Evolutionary conservation across 2,329 filamentous ascomycete species (phyloP), one percentile per base, ranked within the genome.

Genomic region (Xenosphaeropsis pyriputrescens): DNA sequence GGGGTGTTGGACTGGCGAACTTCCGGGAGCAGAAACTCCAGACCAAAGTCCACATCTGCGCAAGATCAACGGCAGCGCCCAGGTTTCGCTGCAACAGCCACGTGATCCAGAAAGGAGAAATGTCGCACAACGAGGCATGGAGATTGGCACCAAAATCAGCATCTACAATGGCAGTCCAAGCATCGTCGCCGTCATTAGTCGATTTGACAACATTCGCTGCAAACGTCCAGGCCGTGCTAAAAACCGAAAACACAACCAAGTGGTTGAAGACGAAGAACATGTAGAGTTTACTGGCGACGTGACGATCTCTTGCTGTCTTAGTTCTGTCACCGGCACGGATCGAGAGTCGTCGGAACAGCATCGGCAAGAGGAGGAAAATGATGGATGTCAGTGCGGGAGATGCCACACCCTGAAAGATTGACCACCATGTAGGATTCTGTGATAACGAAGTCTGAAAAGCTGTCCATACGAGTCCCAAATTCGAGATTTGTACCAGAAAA

Each of bases 261-360:
- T 96, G 96, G 70, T 98, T 98, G 67, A 98, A 86, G 37, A 95
- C 74, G 59, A 98, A 98, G 63, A 98, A 98, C 14, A 83, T 72
- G 60, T 93, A 98, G 2, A 98, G 70, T 58, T 93, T 93, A 44
- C 75, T 78, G 41, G 91, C 70, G 37, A 98, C 91, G 57, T 96
- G 89, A 19, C 85, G 72, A 56, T 98, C 91, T 39, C 91, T 76
- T 18, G 85, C 84, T 0, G 85, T 93, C 61, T 96, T 98, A 35
- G 85, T 93, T 46, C 82, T 71, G 54, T 96, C 89, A 45, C 91
- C 91, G 4, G 84, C 82, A 47, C 74, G 74, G 43, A 86, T 79
- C 5, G 85, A 81, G 29, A 98, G 67, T 16, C 84, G 79, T 39
- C 91, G 82, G 65, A 98, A 96, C 50, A 94, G 81, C 49, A 86